Base-by-base conservation (phyloP, 352 stramenopile species). In the Phytophthora sansomeana region DNA sequence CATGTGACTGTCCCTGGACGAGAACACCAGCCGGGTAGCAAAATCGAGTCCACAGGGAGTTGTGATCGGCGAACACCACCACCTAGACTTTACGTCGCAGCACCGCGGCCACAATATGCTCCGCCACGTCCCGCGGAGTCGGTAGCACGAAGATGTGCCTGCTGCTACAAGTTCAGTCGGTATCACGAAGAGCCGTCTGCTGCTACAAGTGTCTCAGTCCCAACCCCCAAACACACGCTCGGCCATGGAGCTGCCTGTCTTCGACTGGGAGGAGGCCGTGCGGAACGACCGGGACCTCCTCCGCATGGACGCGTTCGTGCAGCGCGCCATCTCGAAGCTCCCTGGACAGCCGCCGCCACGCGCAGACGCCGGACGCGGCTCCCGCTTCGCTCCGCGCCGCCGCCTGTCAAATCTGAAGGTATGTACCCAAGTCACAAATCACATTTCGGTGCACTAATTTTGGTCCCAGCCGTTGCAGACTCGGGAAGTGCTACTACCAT, bases 211-310 rank as follows among this genome's bases (percentile, higher is more conserved):
- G n/a, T n/a, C n/a, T n/a, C n/a, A n/a, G n/a, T n/a, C n/a, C n/a
- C n/a, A n/a, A n/a, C n/a, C n/a, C n/a, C n/a, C n/a, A n/a, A n/a
- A n/a, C n/a, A 24, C 21, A 3, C 21, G 21, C 21, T 24, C 21
- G 21, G 21, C 21, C 21, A 24, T 24, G 21, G 1, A 24, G 21
- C 1, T 17, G 35, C 8, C 35, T 14, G 35, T 41, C 16, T 83
- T 72, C 43, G 47, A 71, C 63, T 83, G 75, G 75, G 62, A 79
- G 41, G 39, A 48, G 24, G 75, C 63, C 8, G 54, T 83, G 13
- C 21, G 44, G 24, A 28, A 71, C n/a, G 72, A 83, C 59, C 28
- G 28, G n/a, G 58, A 68, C 26, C 29, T 81, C 17, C 36, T 67
- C 58, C 58, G 48, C 36, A 69, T 76, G 14, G 44, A 78, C 36